Conservation (phyloP, 345 rosid genomes). For the Erucastrum elatum region DNA sequence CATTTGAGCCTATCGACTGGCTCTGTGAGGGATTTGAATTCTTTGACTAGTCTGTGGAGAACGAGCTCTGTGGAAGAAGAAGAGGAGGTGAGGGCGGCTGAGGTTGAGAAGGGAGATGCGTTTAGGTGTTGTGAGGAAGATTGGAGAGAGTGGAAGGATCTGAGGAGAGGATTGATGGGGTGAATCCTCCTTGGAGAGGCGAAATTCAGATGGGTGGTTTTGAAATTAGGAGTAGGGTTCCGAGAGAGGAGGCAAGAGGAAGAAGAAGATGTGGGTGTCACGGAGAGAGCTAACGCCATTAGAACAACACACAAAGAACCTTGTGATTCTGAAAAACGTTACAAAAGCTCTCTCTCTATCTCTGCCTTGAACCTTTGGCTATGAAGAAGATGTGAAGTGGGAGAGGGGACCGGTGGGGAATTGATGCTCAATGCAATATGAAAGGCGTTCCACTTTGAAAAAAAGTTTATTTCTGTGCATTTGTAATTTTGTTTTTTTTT, state of each 20-base stretch:
- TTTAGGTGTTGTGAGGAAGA: slow-evolving; percentile 31
- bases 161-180: slow-evolving; percentile 23
- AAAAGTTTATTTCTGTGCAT: neutral
- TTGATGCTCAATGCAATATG: slow-evolving; percentile 25
- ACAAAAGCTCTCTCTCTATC: neutral
- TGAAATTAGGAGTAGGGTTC: slow-evolving; percentile 36
- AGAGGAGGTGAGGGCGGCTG: slow-evolving; percentile 48
- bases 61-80: slow-evolving; percentile 46
- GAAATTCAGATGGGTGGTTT: slow-evolving; percentile 34
- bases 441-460: slow-evolving; percentile 15
- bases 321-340: slow-evolving; percentile 38
- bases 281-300: slow-evolving; percentile 39
- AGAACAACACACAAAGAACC: slow-evolving; percentile 9
- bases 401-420: slow-evolving; percentile 11
- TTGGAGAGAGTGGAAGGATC: slow-evolving; percentile 45
- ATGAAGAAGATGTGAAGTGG: slow-evolving; percentile 24
- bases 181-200: slow-evolving; percentile 21
- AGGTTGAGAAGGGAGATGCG: slow-evolving; percentile 48
- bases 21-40: slow-evolving; percentile 62
- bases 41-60: slow-evolving; percentile 53
- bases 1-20: slow-evolving; percentile 72
- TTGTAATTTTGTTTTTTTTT: neutral
- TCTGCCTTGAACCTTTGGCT: neutral
- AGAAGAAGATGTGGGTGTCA: slow-evolving; percentile 38
- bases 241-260: slow-evolving; percentile 34